Base-by-base conservation (phyloP, 768 basidiomycete genomes). In the Antrodiella citrinella region DNA sequence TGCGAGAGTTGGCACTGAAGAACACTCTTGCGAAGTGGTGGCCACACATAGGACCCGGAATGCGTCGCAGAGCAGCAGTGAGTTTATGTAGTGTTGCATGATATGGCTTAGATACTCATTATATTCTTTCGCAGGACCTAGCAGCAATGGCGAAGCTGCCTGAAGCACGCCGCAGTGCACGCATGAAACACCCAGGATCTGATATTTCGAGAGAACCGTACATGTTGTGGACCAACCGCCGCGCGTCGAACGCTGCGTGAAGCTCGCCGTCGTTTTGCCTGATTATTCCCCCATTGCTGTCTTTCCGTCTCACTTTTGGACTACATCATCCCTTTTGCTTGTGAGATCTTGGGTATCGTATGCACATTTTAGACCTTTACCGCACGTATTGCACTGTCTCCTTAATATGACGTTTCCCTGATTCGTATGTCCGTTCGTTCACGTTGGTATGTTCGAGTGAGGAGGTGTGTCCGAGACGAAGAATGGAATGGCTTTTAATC, bases 161-260 rank as follows among this genome's bases (percentile, higher is more conserved):
- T 2, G 88, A 90, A 66, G 86, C 86, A 3, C 78, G 90, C 44
- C 84, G 89, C 38, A 91, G 86, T 63, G 75, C 81, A 19, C 81
- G 88, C 41, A 78, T 77, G 60, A 73, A 75, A 41, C 69, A 72
- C 23, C 67, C 72, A 25, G 79, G 75, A 35, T 71, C 80, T 48
- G 84, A 88, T 61, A 71, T 88, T 52, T 69, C 74, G 25, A 78
- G 87, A 59, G 87, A 91, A 62, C 83, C 88, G 20, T 92, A 92
- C 63, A 90, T 92, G 88, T 70, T 74, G 67, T 92, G 91, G 90
- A 80, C 81, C 52, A 92, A 92, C 62, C 84, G 85, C 57, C 76
- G 82, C 63, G 86, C 87, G 43, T 71, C 70, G 12, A 76, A 71
- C 56, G 57, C 67, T 22, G 59, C 65, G 40, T 64, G 54, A 57